Evolutionary conservation across 2,329 filamentous ascomycete species (phyloP).

Genomic region (Hypoxylon sp.): DNA sequence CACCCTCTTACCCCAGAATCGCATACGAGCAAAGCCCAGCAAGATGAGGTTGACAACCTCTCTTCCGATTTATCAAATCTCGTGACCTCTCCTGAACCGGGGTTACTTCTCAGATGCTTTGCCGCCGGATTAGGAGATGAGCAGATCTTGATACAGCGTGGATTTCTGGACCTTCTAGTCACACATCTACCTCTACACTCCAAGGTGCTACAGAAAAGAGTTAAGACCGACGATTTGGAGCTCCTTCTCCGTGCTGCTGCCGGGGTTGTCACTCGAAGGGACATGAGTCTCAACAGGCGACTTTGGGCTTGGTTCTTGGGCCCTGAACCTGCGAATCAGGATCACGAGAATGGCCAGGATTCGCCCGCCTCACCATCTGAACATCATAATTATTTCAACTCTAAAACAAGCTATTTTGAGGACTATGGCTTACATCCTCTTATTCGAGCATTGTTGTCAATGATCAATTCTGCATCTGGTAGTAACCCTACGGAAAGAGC

Average conservation of each 20-base stretch:
- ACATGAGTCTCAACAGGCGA: slow-evolving; percentile 95
- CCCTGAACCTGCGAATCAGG: slow-evolving; percentile 68
- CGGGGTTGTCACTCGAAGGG: slow-evolving; percentile 87
- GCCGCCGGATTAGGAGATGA: slow-evolving; percentile 88
- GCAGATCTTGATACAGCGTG: slow-evolving; percentile 91
- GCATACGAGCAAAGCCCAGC: slow-evolving; percentile 49
- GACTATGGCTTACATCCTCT: slow-evolving; percentile 80
- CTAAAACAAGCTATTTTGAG: slow-evolving; percentile 84
- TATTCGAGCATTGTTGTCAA: slow-evolving; percentile 77
- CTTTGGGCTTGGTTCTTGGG: slow-evolving; percentile 98
- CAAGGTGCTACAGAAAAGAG: slow-evolving; percentile 78
- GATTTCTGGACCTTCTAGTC: slow-evolving; percentile 92
- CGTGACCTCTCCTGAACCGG: slow-evolving; percentile 90
- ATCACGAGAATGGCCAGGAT: slow-evolving; percentile 61
- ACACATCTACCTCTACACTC: slow-evolving; percentile 90
- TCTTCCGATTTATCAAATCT: slow-evolving; percentile 69
- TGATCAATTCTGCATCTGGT: slow-evolving; percentile 72
- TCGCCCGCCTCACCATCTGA: slow-evolving; percentile 58
- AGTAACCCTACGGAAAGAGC: slow-evolving; percentile 74
- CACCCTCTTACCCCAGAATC: slow-evolving; percentile 52
- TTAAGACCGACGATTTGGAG: slow-evolving; percentile 81
- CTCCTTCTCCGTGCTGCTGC: slow-evolving; percentile 83
- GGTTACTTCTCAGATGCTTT: slow-evolving; percentile 89
- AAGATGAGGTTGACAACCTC: slow-evolving; percentile 57
- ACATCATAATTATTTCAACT: slow-evolving; percentile 61